Conservation (phyloP, 2,329 filamentous ascomycete species). For the Raffaelea albimanens region DNA sequence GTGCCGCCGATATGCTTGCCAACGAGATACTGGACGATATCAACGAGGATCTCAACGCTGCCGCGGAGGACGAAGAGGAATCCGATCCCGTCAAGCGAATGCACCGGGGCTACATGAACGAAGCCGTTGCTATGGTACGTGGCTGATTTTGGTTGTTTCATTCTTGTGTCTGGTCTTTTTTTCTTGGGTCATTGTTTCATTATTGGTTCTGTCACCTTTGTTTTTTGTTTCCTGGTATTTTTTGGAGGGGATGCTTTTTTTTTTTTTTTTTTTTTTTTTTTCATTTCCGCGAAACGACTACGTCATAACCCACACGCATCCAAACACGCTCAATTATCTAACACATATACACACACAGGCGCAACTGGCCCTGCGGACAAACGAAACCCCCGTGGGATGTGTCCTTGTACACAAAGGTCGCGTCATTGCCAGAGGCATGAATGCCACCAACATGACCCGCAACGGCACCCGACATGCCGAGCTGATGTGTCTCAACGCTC, state of each 20-base stretch:
- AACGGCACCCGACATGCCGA: conserved; percentile 93
- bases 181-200: background rate
- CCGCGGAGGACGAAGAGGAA: conserved; percentile 20
- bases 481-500: conserved; percentile 69
- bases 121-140: conserved; percentile 76
- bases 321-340: too few species aligned
- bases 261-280: background rate
- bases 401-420: conserved; percentile 74
- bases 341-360: conserved; percentile 61
- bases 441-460: conserved; percentile 86
- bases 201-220: too few species aligned
- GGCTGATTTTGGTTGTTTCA: background rate
- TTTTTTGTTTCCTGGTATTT: background rate
- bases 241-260: background rate
- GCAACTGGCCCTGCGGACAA: conserved; percentile 69
- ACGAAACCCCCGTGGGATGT: conserved; percentile 95
- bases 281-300: too few species aligned
- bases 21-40: conserved; percentile 16
- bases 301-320: too few species aligned
- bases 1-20: conserved; percentile 13
- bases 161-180: background rate
- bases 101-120: conserved; percentile 63
- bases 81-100: conserved; percentile 17
- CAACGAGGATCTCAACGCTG: conserved; percentile 18
- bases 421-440: conserved; percentile 87